Base-by-base conservation (phyloP, 192 early-diverging fungal genomes). In the Spizellomyces punctatus region DNA sequence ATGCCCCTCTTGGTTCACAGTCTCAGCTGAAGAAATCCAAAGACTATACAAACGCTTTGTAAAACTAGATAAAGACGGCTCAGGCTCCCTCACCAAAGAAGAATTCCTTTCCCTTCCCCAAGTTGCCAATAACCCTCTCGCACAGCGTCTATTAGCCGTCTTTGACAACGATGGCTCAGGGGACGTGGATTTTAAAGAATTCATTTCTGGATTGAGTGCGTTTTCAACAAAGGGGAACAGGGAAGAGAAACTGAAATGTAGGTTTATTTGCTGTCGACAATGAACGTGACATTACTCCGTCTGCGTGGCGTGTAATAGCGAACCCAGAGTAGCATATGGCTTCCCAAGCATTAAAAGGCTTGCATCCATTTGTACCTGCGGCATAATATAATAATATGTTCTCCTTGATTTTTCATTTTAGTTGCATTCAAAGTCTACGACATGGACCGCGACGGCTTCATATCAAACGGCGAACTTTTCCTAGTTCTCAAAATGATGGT, bases 401-500 rank as follows among this genome's bases (percentile, higher is more conserved):
- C 58, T 7, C 27, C 21, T 58, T 16, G 6, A 46, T 50, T 46
- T 45, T 41, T 5, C 45, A 8, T 10, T 44, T 66, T 74, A 95
- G 93, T 95, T 69, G 95, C 96, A 1, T 99, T 99, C 85, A 97
- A 95, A 73, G 93, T 99, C 52, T 99, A 99, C 76, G 98, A 99
- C 74, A 98, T 98, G 89, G 96, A 99, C 79, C 86, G 96, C 42
- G 98, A 99, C 79, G 98, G 98, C 12, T 97, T 80, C 75, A 98
- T 99, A 69, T 98, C 96, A 46, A 99, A 99, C 75, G 98, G 98
- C 55, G 98, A 99, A 84, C 85, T 99, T 41, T 99, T 96, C 81
- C 78, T 96, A 64, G 98, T 98, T 0, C 85, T 99, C 46, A 98
- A 98, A 83, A 99, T 96, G 95, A 99, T 99, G 98, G 95, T 98